These are phyloP conservation scores for Sarocladium strictum DNA, from an alignment of 2,329 filamentous ascomycete genomes.

Conservation along the genomic window DNA sequence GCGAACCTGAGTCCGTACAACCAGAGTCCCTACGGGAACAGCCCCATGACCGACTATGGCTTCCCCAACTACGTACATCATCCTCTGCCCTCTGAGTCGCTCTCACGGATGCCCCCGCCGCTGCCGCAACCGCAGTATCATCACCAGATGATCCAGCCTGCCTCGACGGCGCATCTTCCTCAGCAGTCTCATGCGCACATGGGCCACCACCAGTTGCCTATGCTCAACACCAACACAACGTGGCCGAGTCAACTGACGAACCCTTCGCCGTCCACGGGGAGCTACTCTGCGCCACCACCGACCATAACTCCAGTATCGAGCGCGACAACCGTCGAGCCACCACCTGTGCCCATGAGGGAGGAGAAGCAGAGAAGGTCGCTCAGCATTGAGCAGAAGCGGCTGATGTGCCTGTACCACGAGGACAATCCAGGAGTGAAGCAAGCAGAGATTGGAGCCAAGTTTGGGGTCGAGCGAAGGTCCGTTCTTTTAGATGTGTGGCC, in stretches of 20 bases:
- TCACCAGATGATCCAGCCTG: conserved; percentile 26
- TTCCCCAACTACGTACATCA: conserved; percentile 51
- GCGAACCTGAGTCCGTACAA: conserved; percentile 56
- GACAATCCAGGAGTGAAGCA: conserved; percentile 89
- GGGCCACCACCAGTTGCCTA: conserved; percentile 49
- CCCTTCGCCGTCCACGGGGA: conserved; percentile 41
- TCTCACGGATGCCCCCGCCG: conserved; percentile 51
- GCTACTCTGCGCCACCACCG: conserved; percentile 53
- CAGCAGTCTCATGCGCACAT: conserved; percentile 9
- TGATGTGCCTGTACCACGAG: conserved; percentile 91
- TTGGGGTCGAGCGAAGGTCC: conserved; percentile 96
- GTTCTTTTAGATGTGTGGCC: conserved; percentile 5
- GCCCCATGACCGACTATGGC: conserved; percentile 60
- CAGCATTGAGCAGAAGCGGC: conserved; percentile 81
- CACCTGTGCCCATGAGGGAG: conserved; percentile 28
- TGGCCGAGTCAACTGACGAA: conserved; percentile 83
- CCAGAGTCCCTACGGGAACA: conserved; percentile 46
- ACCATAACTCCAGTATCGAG: conserved; percentile 53
- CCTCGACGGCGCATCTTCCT: conserved; percentile 22
- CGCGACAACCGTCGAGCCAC: conserved; percentile 34
- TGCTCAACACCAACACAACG: conserved; percentile 48
- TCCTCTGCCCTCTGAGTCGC: conserved; percentile 43
- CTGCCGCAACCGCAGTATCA: conserved; percentile 27
- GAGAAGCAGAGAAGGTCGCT: conserved; percentile 76
- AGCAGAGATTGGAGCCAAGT: conserved; percentile 90